phyloP scores from a whole-genome alignment of 768 basidiomycete species.

The Omphalotus guepiniiformis region DNA sequence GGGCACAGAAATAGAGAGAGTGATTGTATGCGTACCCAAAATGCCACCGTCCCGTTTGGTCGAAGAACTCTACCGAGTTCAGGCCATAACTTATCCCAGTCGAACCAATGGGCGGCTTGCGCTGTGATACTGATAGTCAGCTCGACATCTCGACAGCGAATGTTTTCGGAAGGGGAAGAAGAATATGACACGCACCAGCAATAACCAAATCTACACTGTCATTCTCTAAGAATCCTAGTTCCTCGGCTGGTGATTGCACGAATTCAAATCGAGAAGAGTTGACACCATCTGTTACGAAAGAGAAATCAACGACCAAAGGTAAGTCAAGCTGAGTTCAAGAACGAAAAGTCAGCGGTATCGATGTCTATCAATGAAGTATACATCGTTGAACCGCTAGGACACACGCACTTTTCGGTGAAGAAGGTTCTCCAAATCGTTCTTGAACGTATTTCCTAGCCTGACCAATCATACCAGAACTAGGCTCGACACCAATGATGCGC shows the following conservation, averaged over 20 bases:
- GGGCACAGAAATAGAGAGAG: not conserved
- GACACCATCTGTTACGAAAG: constrained; percentile 18
- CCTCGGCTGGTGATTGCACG: constrained; percentile 46
- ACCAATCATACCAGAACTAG: constrained; percentile 66
- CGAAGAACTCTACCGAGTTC: constrained; percentile 59
- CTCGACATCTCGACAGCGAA: not conserved
- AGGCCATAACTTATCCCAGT: constrained; percentile 68
- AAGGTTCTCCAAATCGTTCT: constrained; percentile 20
- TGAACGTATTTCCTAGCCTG: constrained; percentile 34
- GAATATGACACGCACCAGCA: constrained; percentile 45
- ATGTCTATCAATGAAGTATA: not conserved
- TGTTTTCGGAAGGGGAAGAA: not conserved
- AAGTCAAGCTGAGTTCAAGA: too few relatives aligned
- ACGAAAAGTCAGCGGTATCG: too few relatives aligned
- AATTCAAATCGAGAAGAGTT: constrained; percentile 25
- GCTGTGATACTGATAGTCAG: constrained; percentile 33
- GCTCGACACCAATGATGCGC: constrained; percentile 70
- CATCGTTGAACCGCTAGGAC: not conserved
- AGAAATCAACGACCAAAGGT: not conserved
- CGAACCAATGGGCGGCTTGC: constrained; percentile 81
- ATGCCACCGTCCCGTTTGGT: constrained; percentile 61
- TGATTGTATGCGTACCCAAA: constrained; percentile 58
- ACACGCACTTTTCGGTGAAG: constrained; percentile 6
- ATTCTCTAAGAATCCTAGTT: constrained; percentile 43
- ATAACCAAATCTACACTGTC: constrained; percentile 62